phyloP scores from a whole-genome alignment of 2,329 filamentous ascomycete species.

The Pezicula neosporulosa region DNA sequence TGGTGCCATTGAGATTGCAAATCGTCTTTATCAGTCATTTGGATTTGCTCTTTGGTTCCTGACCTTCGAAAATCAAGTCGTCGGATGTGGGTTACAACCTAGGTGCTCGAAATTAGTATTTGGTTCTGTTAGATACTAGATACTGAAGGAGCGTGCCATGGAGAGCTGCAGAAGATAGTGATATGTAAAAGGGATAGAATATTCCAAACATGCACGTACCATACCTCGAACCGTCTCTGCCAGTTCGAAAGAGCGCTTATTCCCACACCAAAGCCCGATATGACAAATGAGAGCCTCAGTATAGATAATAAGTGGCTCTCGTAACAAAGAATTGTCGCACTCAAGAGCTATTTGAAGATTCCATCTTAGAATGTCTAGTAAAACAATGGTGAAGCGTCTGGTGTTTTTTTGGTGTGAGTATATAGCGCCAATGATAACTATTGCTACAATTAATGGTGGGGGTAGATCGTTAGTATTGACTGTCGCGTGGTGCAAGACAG shows the following conservation, averaged over 20 bases:
- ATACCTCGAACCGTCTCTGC: conserved; percentile 18
- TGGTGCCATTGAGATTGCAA: conserved; percentile 13
- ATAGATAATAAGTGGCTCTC: conserved; percentile 20
- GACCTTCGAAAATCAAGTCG: conserved; percentile 8
- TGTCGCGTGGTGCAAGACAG: conserved; percentile 21
- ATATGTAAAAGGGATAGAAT: too few species aligned
- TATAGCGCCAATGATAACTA: conserved; percentile 20
- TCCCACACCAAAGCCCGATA: conserved; percentile 21
- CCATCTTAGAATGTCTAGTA: conserved; percentile 20
- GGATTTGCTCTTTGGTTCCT: neutral
- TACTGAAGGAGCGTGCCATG: too few species aligned
- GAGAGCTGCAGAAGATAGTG: too few species aligned
- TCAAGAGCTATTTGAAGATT: conserved; percentile 16
- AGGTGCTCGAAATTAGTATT: too few species aligned
- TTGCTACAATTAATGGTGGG: conserved; percentile 17
- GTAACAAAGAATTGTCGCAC: conserved; percentile 17
- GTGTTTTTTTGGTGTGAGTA: conserved; percentile 19
- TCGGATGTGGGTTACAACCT: conserved; percentile 14
- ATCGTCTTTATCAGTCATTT: neutral
- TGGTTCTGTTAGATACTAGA: too few species aligned
- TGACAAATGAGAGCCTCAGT: conserved; percentile 20
- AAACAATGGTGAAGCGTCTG: conserved; percentile 18
- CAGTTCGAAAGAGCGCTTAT: conserved; percentile 20
- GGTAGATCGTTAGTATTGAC: conserved; percentile 20
- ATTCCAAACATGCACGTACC: neutral